Percentiles rank a stretch among this genome's conserved stretches.
Evolutionary conservation across 352 stramenopile genomes (phyloP).

Genomic region (Globisporangium splendens): DNA sequence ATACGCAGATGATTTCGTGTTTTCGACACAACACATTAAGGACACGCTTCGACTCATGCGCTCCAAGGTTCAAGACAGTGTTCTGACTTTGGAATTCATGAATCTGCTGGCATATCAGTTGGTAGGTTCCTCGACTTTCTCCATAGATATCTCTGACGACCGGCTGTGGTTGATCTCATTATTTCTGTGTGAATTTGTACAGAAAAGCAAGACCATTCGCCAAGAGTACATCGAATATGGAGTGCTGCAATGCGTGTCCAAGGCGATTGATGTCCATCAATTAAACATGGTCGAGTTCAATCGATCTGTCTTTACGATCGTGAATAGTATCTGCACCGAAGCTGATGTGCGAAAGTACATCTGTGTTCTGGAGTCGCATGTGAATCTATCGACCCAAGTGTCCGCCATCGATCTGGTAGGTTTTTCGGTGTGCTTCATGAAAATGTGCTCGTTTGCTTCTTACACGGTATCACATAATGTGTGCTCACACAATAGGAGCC

Average conservation of each 20-base stretch:
- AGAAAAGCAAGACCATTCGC: slow-evolving; percentile 19
- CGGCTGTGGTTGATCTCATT: background rate
- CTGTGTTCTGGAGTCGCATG: slow-evolving; percentile 20
- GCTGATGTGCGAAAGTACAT: slow-evolving; percentile 23
- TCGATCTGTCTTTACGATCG: slow-evolving; percentile 17
- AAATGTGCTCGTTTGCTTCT: background rate
- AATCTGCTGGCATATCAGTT: slow-evolving; percentile 13
- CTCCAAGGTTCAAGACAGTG: slow-evolving; percentile 16
- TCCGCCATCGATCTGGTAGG: slow-evolving; percentile 17
- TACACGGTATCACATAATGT: background rate
- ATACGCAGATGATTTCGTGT: background rate
- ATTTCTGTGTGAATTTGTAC: background rate
- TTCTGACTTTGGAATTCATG: slow-evolving; percentile 18
- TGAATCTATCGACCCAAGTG: slow-evolving; percentile 7
- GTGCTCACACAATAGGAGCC: slow-evolving; percentile 19
- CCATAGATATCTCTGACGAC: background rate
- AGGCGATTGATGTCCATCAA: slow-evolving; percentile 17
- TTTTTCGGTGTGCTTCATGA: background rate
- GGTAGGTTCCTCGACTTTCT: slow-evolving; percentile 1
- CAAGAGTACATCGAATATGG: slow-evolving; percentile 21
- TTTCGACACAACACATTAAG: slow-evolving; percentile 19
- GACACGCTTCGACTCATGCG: slow-evolving; percentile 23
- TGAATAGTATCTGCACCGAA: slow-evolving; percentile 21
- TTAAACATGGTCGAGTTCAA: slow-evolving; percentile 11
- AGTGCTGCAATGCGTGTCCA: slow-evolving; percentile 21